phyloP scores from a whole-genome alignment of 441 rosid genomes.

The Bruguiera hainesii region DNA sequence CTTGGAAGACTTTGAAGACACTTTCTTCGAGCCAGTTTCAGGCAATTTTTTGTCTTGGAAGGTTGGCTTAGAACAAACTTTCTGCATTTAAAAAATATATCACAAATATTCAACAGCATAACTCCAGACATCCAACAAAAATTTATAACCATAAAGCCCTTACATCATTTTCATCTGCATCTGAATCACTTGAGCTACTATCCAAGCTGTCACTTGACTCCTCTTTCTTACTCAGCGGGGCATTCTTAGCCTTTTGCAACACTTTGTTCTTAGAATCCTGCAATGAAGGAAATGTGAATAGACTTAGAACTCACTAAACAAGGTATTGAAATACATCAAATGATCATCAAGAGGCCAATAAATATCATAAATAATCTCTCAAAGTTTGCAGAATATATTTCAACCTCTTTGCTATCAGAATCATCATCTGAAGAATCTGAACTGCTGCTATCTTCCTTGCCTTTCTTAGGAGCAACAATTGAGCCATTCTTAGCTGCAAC shows the following conservation, averaged over 20 bases:
- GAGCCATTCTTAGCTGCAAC: slow-evolving; percentile 16
- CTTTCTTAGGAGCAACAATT: slow-evolving; percentile 5
- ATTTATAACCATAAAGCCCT: too few relatives aligned
- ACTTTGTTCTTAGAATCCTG: not conserved
- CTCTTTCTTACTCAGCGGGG: not conserved
- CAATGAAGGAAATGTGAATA: not conserved
- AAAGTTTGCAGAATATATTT: not conserved
- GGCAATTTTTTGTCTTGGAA: too few relatives aligned
- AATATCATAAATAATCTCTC: not conserved
- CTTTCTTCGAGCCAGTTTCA: too few relatives aligned
- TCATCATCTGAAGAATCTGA: slow-evolving; percentile 40
- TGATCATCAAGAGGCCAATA: not conserved
- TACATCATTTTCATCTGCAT: too few relatives aligned
- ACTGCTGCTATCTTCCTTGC: slow-evolving; percentile 25
- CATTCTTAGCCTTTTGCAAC: not conserved
- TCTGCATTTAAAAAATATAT: too few relatives aligned
- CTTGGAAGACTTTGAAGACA: too few relatives aligned
- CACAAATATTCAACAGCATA: too few relatives aligned
- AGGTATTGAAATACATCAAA: not conserved
- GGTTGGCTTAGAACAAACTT: too few relatives aligned
- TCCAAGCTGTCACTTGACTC: not conserved
- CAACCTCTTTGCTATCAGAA: slow-evolving; percentile 22
- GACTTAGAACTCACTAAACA: not conserved
- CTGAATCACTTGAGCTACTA: too few relatives aligned
- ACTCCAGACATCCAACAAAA: too few relatives aligned